Percentiles rank a stretch among this genome's conserved stretches.
Evolutionary conservation across 1,284 basidiomycete species (phyloP).

Genomic region (Rhodotorula mucilaginosa): DNA sequence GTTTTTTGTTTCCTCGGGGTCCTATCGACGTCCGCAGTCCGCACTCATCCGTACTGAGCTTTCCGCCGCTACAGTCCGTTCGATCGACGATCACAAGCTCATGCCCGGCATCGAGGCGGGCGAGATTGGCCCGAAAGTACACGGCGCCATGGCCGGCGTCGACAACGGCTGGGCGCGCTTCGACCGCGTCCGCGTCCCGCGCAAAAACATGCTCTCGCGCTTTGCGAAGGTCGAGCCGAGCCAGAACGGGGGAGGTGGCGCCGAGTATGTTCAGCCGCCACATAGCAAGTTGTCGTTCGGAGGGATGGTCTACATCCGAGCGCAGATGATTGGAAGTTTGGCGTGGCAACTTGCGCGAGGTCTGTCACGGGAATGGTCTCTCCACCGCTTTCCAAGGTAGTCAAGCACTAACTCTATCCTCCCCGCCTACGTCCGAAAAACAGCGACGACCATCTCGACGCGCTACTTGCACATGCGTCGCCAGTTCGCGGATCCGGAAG

Average conservation of each 20-base stretch:
- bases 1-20: neutral
- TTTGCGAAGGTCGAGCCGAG: conserved; percentile 67
- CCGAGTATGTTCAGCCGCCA: conserved; percentile 62
- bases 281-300: conserved; percentile 64
- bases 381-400: no score
- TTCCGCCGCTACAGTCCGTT: conserved; percentile 52
- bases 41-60: neutral
- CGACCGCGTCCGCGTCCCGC: conserved; percentile 67
- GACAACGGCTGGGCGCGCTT: conserved; percentile 72
- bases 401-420: no score
- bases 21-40: neutral
- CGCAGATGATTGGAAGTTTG: conserved; percentile 58
- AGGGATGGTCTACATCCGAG: conserved; percentile 54
- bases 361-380: no score
- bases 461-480: conserved; percentile 71
- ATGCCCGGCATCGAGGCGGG: conserved; percentile 68
- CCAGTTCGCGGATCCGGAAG: conserved; percentile 53
- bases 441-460: conserved; percentile 68
- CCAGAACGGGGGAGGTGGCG: conserved; percentile 52
- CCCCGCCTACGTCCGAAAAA: neutral
- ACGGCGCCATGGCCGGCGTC: conserved; percentile 57
- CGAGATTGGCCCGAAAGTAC: conserved; percentile 72
- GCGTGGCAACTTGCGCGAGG: conserved; percentile 59
- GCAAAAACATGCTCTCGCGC: conserved; percentile 70
- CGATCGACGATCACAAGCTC: conserved; percentile 60